Evolutionary conservation across 1,284 basidiomycete species (phyloP).

Genomic region (Heterobasidion occidentale): DNA sequence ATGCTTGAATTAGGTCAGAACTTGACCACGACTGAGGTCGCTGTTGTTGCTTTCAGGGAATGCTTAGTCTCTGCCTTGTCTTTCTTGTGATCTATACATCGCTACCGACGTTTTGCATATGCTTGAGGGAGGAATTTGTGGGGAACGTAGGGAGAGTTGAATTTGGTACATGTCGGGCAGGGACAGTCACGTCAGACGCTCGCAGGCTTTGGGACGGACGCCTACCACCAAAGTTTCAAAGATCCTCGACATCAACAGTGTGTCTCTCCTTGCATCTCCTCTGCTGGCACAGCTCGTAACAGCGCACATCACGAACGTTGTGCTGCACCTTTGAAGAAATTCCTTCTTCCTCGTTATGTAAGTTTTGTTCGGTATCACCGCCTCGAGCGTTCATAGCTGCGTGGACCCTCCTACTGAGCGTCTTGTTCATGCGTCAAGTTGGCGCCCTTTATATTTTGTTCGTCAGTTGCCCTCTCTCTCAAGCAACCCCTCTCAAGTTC

Average conservation of each 20-base stretch:
- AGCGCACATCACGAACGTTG: neutral
- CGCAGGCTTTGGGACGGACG: neutral
- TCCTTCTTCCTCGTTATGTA: neutral
- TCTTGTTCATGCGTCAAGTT: neutral
- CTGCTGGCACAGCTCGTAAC: neutral
- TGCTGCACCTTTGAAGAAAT: neutral
- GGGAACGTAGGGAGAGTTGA: neutral
- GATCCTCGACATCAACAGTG: neutral
- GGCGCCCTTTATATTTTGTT: no score
- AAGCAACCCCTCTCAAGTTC: no score
- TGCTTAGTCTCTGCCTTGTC: neutral
- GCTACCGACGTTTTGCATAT: neutral
- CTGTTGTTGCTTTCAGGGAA: neutral
- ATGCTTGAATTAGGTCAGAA: neutral
- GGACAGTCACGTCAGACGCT: neutral
- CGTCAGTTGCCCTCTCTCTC: no score
- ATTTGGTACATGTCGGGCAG: neutral
- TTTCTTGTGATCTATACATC: neutral
- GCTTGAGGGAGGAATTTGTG: neutral
- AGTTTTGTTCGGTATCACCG: neutral
- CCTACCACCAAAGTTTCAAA: neutral
- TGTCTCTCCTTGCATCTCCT: neutral
- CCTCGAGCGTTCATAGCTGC: neutral
- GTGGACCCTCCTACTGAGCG: neutral
- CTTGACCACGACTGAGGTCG: neutral